Base-by-base conservation (phyloP, 2,329 filamentous ascomycete genomes). In the Gliomastix tumulicola region DNA sequence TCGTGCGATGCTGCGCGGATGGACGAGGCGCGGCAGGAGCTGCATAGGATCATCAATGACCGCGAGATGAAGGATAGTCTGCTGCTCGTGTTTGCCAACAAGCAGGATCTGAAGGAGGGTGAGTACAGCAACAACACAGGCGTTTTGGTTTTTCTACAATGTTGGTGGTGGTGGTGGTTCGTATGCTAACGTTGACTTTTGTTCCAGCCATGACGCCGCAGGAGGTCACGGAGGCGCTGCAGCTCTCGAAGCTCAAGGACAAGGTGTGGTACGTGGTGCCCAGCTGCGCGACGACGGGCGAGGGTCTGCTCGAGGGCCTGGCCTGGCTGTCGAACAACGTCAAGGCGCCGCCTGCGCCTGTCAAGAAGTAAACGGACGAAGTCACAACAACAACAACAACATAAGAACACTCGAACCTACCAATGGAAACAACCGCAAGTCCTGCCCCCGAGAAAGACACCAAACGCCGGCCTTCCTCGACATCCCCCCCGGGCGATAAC, bases 31-130 rank as follows among this genome's bases (percentile, higher is more conserved):
- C 79, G 83, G 52, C 85, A 88, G 60, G 92, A 98, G 64, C 73
- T 98, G 47, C 88, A 96, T 69, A 85, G 90, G 57, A 97, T 97
- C 66, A 88, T 97, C 68, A 92, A 94, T 64, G 92, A 97, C 62
- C 82, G 90, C 46, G 92, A 98, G 74, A 90, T 97, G 80, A 89
- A 92, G 68, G 90, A 97, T 57, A 89, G 88, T 43, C 72, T 97
- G 51, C 70, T 98, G 50, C 69, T 97, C 42, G 90, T 98, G 30
- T 97, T 98, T 62, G 92, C 92, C 56, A 98, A 98, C 74, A 98
- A 98, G 78, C 92, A 97, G 68, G 92, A 98, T 78, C 71, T 97
- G 50, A 72, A 76, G 41, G 86, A 87, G 57, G 80, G 87, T 86
- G 65, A 39, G 71, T 63, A 23, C 31, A 9, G 13, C 18, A 7